These are phyloP conservation scores for Lycium barbarum DNA, from an alignment of 257 asterid species.

Conservation along the genomic window DNA sequence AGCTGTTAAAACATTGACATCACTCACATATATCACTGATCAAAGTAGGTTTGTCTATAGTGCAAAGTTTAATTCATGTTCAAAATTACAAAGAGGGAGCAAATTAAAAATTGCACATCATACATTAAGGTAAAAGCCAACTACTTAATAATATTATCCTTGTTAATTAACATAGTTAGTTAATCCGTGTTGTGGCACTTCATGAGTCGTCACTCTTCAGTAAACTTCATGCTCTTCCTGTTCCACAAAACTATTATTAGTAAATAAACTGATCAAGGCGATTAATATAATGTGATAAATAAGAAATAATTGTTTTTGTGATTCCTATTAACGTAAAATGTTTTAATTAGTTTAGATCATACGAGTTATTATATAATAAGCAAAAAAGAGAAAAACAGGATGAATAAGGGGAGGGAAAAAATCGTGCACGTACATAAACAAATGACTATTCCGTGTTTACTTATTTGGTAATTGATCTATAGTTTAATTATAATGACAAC, in stretches of 20 bases:
- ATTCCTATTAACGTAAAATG: too few relatives aligned
- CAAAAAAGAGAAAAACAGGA: too few relatives aligned
- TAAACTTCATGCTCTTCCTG: conserved; percentile 17
- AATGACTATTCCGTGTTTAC: too few relatives aligned
- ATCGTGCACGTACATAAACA: too few relatives aligned
- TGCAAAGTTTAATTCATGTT: background rate
- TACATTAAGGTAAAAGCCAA: background rate
- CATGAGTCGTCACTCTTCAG: background rate
- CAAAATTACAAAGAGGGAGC: background rate
- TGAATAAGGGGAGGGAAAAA: too few relatives aligned
- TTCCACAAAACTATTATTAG: background rate
- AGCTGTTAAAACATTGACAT: background rate
- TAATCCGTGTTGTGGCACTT: background rate
- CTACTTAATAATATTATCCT: background rate
- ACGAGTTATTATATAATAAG: too few relatives aligned
- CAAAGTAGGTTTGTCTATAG: background rate
- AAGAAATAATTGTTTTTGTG: too few relatives aligned
- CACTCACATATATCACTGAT: background rate
- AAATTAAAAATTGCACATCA: conserved; percentile 1
- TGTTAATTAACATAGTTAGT: background rate
- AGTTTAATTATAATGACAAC: too few relatives aligned
- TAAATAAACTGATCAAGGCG: too few relatives aligned
- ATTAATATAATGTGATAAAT: background rate
- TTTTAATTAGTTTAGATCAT: too few relatives aligned
- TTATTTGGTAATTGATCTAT: too few relatives aligned